These are phyloP conservation scores for Acorus calamus DNA, from an alignment of 106 monocot species.

Conservation along the genomic window DNA sequence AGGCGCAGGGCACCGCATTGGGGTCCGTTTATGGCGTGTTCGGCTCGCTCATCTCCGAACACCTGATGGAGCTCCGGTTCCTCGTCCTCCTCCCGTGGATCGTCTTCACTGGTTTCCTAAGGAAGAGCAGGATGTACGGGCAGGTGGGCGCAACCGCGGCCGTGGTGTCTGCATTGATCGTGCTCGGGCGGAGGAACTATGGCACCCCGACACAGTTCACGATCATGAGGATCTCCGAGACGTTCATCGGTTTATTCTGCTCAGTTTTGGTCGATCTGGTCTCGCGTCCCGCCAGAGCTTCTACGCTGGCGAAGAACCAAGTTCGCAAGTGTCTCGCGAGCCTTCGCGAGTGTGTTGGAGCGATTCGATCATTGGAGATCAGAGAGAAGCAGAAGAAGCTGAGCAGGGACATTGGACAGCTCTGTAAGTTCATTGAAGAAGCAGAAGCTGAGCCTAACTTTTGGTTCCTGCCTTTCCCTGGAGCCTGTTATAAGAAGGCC, in stretches of 20 bases:
- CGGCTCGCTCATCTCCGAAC: constrained; percentile 27
- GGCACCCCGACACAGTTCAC: constrained; percentile 36
- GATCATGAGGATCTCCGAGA: constrained; percentile 41
- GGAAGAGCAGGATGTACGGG: constrained; percentile 41
- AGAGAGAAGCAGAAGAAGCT: constrained; percentile 27
- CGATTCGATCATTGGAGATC: not conserved
- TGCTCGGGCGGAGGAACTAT: constrained; percentile 44
- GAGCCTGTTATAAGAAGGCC: constrained; percentile 32
- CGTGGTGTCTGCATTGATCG: constrained; percentile 32
- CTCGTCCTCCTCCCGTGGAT: constrained; percentile 45
- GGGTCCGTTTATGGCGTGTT: constrained; percentile 56
- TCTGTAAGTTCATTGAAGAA: constrained; percentile 27
- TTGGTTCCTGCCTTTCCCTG: constrained; percentile 55
- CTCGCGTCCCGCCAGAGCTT: constrained; percentile 45
- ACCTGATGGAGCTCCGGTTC: constrained; percentile 44
- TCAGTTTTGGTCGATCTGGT: constrained; percentile 35
- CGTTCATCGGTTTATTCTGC: constrained; percentile 55
- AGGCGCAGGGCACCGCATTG: constrained; percentile 58
- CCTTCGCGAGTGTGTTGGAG: constrained; percentile 18
- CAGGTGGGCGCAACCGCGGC: constrained; percentile 35
- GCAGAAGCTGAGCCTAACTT: constrained; percentile 51
- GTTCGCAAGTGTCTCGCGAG: constrained; percentile 14
- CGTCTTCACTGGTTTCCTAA: constrained; percentile 48
- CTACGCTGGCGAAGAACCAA: constrained; percentile 29
- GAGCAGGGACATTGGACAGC: constrained; percentile 11